These are phyloP conservation scores for Metroxylon sagu DNA, from an alignment of 176 grass and related monocot species.

Conservation along the genomic window DNA sequence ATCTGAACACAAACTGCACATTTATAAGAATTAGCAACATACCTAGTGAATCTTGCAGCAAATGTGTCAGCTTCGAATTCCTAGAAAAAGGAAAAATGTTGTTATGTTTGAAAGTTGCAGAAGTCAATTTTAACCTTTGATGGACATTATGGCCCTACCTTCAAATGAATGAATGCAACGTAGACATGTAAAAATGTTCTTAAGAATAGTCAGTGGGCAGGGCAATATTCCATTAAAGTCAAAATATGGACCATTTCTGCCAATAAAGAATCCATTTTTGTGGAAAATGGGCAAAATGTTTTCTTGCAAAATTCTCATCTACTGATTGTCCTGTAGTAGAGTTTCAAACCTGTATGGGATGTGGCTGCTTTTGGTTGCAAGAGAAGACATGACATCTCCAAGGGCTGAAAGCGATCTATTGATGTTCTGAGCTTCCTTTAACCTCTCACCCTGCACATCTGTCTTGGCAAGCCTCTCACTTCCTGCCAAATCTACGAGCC, in stretches of 20 bases:
- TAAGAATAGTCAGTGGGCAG: too few species aligned
- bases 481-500: constrained; percentile 94
- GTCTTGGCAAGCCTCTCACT: constrained; percentile 92
- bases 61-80: constrained; percentile 96
- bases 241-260: too few species aligned
- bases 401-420: constrained; percentile 91
- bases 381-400: constrained; percentile 94
- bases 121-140: too few species aligned
- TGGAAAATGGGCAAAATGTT: too few species aligned
- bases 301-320: neutral
- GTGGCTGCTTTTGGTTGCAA: constrained; percentile 73
- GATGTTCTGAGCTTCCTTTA: constrained; percentile 98
- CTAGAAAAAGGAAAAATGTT: constrained; percentile 27
- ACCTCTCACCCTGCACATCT: constrained; percentile 79
- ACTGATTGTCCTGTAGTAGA: neutral
- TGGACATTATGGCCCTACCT: too few species aligned
- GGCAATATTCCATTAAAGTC: too few species aligned
- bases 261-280: too few species aligned
- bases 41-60: constrained; percentile 96
- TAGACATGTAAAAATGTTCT: neutral
- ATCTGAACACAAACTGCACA: neutral
- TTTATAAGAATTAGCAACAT: constrained; percentile 7
- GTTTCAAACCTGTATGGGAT: constrained; percentile 81
- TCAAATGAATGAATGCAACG: too few species aligned
- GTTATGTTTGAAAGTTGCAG: too few species aligned